These are phyloP conservation scores for Linnemannia schmuckeri DNA, from an alignment of 192 early-diverging fungal species.

Conservation along the genomic window DNA sequence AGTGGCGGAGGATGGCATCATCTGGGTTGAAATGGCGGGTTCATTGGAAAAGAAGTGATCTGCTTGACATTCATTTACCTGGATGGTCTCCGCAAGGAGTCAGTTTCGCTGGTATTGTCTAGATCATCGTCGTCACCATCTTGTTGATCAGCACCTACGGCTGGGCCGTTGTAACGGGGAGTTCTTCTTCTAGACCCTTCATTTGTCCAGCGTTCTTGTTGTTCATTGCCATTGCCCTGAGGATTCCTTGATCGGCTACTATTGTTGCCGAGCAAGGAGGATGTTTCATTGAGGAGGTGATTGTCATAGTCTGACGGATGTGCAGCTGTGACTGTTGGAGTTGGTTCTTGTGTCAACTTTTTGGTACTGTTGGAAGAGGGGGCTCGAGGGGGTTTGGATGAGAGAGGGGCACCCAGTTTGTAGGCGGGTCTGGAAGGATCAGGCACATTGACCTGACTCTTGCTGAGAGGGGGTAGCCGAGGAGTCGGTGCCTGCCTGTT, in stretches of 20 bases:
- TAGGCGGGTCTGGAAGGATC: slow-evolving; percentile 43
- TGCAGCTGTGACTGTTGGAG: background rate
- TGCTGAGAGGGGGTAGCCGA: slow-evolving; percentile 28
- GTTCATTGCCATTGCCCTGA: background rate
- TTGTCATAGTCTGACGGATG: background rate
- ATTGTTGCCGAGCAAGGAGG: slow-evolving; percentile 26
- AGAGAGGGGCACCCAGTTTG: slow-evolving; percentile 36
- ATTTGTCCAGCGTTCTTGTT: slow-evolving; percentile 36
- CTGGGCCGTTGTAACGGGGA: slow-evolving; percentile 33
- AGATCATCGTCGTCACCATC: background rate
- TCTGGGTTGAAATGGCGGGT: slow-evolving; percentile 13
- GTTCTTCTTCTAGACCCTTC: slow-evolving; percentile 33
- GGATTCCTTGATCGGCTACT: slow-evolving; percentile 15
- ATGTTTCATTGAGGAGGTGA: slow-evolving; percentile 20
- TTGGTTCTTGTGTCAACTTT: background rate
- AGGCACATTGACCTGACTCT: slow-evolving; percentile 34
- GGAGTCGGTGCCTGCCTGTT: background rate
- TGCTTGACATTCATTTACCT: slow-evolving; percentile 24
- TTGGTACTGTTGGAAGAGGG: background rate
- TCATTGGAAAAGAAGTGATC: background rate
- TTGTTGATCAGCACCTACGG: background rate
- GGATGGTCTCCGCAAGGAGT: slow-evolving; percentile 34
- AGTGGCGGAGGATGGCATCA: slow-evolving; percentile 14
- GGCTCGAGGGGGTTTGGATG: slow-evolving; percentile 9
- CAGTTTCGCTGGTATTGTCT: background rate